These are phyloP conservation scores for Carex sylvatica DNA, from an alignment of 202 grass and related monocot species.

Conservation along the genomic window DNA sequence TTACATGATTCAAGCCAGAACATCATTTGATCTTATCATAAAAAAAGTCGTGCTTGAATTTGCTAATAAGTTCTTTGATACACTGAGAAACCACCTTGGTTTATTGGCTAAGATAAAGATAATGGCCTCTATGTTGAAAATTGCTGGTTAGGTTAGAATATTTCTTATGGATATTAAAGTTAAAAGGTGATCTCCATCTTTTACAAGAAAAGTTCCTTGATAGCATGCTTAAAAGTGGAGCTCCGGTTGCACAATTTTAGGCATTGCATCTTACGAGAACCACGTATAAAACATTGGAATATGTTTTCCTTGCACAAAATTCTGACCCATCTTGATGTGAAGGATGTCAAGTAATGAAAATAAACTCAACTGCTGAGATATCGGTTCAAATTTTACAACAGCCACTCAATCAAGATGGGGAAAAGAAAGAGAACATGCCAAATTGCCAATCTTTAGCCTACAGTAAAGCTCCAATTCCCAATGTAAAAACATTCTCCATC, in stretches of 20 bases:
- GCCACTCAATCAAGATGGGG: not conserved
- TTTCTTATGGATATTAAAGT: too few species aligned
- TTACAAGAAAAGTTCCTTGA: not conserved
- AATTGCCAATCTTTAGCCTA: not conserved
- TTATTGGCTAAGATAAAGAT: too few species aligned
- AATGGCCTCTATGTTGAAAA: too few species aligned
- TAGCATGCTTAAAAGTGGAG: not conserved
- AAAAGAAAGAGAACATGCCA: not conserved
- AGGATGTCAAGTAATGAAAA: not conserved
- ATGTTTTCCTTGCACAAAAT: not conserved
- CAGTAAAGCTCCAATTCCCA: not conserved
- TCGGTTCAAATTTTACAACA: not conserved
- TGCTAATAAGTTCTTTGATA: not conserved
- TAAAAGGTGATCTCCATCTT: too few species aligned
- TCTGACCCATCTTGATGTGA: not conserved
- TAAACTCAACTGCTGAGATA: not conserved
- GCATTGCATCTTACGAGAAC: too few species aligned
- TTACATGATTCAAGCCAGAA: not conserved
- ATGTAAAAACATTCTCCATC: not conserved
- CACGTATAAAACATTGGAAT: not conserved
- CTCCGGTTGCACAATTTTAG: not conserved
- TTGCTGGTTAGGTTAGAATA: too few species aligned
- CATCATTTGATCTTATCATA: not conserved
- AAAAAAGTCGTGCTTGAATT: not conserved
- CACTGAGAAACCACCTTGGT: not conserved